Evolutionary conservation across 2,329 filamentous ascomycete genomes (phyloP), one percentile per base, ranked within the genome.

Genomic region (Cordyceps fumosorosea): DNA sequence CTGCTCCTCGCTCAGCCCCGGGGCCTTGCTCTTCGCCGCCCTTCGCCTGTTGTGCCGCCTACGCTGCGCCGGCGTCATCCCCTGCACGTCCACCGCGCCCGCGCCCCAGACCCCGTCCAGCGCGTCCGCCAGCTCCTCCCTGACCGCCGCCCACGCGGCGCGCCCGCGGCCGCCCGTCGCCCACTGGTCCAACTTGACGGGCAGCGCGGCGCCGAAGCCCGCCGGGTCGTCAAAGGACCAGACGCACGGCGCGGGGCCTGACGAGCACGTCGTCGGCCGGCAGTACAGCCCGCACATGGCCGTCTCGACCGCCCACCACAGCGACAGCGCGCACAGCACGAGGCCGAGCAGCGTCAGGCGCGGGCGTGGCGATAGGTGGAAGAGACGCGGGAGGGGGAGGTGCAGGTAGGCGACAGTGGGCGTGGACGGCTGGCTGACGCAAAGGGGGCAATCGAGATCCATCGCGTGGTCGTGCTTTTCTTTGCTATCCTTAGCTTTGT

Each of bases 101-200:
- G 75, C 75, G 42, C 80, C 78, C 4, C 74, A 75, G 7, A 74
- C 68, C 63, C 73, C 72, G 66, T 86, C 83, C 54, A 74, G 71
- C 6, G 77, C 64, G 34, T 86, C 83, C 0, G 80, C 81, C 24
- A 75, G 55, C 64, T 75, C 69, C 66, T 86, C 84, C 7, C 73
- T 71, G 1, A 76, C 65, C 50, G 72, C 69, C n/a, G 69, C 70
- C 16, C 73, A 70, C 3, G 78, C 50, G 1, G 65, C 67, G 44
- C 81, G 79, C 5, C 81, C 81, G 40, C 72, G 73, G 1, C 84
- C 84, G 18, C 81, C 80, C 0, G 81, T 83, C 10, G 76, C 69
- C 84, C 84, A 87, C 66, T 87, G 79, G 68, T 88, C 84, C 14
- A 87, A 68, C 73, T 87, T 87, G 62, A 85, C 80, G 3, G 85